A percentile compares a stretch with the other conserved stretches of the same genome.
phyloP scores from a whole-genome alignment of 495 filamentous ascomycete species.

The Chaetomidium leptoderma region DNA sequence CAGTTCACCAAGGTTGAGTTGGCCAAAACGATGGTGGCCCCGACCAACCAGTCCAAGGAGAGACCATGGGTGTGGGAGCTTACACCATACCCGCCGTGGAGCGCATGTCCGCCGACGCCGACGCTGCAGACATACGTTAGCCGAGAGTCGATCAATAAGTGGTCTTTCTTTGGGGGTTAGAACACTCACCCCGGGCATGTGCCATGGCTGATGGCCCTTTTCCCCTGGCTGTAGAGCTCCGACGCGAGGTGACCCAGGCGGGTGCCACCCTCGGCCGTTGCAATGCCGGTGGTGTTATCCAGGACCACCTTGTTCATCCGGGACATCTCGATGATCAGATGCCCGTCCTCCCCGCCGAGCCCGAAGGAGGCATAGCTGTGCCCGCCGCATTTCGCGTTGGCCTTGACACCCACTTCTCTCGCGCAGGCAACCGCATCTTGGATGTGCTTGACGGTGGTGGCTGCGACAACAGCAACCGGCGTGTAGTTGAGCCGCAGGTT shows the following conservation, averaged over 20 bases:
- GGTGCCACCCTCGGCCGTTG: slow-evolving; percentile 38
- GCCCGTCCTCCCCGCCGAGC: slow-evolving; percentile 46
- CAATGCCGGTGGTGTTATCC: slow-evolving; percentile 36
- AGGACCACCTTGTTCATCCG: slow-evolving; percentile 44
- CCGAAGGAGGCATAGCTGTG: slow-evolving; percentile 48
- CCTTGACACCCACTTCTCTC: slow-evolving; percentile 37
- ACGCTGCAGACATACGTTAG: slow-evolving; percentile 30
- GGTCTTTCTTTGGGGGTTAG: neutral
- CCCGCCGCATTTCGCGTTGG: slow-evolving; percentile 45
- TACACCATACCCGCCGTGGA: slow-evolving; percentile 45
- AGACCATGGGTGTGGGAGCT: slow-evolving; percentile 44
- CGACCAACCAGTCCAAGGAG: slow-evolving; percentile 43
- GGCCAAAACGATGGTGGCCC: slow-evolving; percentile 42
- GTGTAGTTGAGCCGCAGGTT: slow-evolving; percentile 40
- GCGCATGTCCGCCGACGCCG: slow-evolving; percentile 41
- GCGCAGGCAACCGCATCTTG: slow-evolving; percentile 42
- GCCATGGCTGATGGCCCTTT: slow-evolving; percentile 43
- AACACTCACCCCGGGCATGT: slow-evolving; percentile 42
- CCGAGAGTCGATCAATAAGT: neutral
- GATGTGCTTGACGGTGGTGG: slow-evolving; percentile 37
- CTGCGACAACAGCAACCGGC: slow-evolving; percentile 40
- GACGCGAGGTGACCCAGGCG: slow-evolving; percentile 41
- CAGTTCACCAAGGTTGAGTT: slow-evolving; percentile 39
- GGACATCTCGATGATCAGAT: slow-evolving; percentile 43
- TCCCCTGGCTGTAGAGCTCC: slow-evolving; percentile 43